These are phyloP conservation scores for Oryza punctata DNA, from an alignment of 176 grass and related monocot genomes.

Conservation along the genomic window DNA sequence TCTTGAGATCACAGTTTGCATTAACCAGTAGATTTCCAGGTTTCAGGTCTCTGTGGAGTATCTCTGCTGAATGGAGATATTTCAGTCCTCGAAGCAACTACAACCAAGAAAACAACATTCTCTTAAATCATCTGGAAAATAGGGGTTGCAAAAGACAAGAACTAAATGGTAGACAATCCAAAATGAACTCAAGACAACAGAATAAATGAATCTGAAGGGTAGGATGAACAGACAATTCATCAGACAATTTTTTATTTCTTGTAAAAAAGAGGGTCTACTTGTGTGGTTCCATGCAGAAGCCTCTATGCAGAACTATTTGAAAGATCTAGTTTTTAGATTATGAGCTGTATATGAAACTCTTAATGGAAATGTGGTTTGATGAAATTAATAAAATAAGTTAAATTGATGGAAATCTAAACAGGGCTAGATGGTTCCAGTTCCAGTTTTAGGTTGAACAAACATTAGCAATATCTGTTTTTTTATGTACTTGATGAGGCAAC, in stretches of 20 bases:
- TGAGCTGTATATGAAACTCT: neutral
- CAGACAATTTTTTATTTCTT: slow-evolving; percentile 6
- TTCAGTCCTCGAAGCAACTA: slow-evolving; percentile 57
- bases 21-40: slow-evolving; percentile 63
- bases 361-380: slow-evolving; percentile 3
- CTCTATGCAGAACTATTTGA: neutral
- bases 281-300: slow-evolving; percentile 1
- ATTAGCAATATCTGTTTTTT: neutral
- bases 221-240: neutral
- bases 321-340: neutral
- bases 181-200: neutral
- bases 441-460: slow-evolving; percentile 3
- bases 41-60: slow-evolving; percentile 75
- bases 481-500: slow-evolving; percentile 7
- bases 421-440: slow-evolving; percentile 10
- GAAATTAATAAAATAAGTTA: slow-evolving; percentile 1
- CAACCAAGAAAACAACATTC: slow-evolving; percentile 12
- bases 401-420: slow-evolving; percentile 27
- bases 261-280: neutral
- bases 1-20: slow-evolving; percentile 70
- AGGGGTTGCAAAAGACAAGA: neutral
- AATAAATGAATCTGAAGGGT: slow-evolving; percentile 7
- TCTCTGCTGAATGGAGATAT: slow-evolving; percentile 66
- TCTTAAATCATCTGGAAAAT: slow-evolving; percentile 11
- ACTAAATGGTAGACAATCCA: slow-evolving; percentile 2